These are phyloP conservation scores for Aspergillus sp. DNA, from an alignment of 2,329 filamentous ascomycete genomes.

Conservation along the genomic window DNA sequence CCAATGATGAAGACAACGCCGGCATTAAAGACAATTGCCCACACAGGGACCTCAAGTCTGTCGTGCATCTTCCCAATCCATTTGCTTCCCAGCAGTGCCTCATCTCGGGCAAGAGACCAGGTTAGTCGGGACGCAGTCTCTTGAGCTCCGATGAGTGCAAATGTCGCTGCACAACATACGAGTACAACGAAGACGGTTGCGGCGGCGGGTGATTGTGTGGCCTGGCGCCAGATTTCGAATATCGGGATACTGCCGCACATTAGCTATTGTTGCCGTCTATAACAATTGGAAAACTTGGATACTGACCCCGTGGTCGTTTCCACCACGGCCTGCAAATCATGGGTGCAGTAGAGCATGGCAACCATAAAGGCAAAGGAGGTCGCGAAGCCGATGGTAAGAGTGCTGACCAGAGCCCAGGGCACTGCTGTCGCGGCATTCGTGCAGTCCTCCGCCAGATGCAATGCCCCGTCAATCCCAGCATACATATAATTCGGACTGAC, in stretches of 20 bases:
- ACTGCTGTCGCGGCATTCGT: slow-evolving; percentile 31
- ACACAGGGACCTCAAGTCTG: slow-evolving; percentile 22
- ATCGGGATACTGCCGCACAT: background rate
- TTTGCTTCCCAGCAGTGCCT: slow-evolving; percentile 18
- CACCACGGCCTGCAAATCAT: slow-evolving; percentile 24
- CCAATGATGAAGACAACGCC: slow-evolving; percentile 26
- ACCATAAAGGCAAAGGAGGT: slow-evolving; percentile 29
- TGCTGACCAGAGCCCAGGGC: slow-evolving; percentile 32
- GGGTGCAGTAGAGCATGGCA: slow-evolving; percentile 33
- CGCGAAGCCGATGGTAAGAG: slow-evolving; percentile 27
- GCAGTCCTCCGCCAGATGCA: slow-evolving; percentile 40
- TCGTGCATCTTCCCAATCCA: slow-evolving; percentile 18
- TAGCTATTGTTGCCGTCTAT: too few relatives aligned
- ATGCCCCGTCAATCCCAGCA: slow-evolving; percentile 31
- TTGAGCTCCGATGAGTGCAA: slow-evolving; percentile 24
- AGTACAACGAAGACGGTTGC: slow-evolving; percentile 9
- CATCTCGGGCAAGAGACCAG: slow-evolving; percentile 28
- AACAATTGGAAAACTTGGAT: background rate
- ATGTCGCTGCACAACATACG: background rate
- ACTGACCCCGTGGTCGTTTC: slow-evolving; percentile 18
- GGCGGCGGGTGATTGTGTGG: background rate
- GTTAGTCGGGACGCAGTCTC: slow-evolving; percentile 30
- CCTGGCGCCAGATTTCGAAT: slow-evolving; percentile 15
- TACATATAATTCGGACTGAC: slow-evolving; percentile 41
- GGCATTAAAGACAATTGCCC: slow-evolving; percentile 21